Evolutionary conservation across 1,284 basidiomycete species (phyloP).

Genomic region (Tilletia horrida): DNA sequence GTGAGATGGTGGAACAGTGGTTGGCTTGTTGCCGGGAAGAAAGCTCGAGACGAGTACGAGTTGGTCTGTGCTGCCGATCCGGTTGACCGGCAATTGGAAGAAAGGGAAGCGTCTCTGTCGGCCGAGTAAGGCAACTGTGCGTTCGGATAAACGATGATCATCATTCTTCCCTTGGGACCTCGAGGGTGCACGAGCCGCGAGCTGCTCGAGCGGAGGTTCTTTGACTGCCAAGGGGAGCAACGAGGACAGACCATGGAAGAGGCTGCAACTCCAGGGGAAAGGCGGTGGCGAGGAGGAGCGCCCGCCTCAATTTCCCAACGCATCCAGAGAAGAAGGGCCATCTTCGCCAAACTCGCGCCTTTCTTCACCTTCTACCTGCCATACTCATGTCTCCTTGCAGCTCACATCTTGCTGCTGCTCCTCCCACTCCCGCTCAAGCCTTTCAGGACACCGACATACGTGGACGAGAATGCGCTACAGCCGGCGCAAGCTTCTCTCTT

Average conservation of each 20-base stretch:
- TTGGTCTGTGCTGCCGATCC: too few relatives aligned
- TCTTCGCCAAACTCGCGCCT: background rate
- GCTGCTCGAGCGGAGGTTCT: background rate
- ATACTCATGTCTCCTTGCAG: background rate
- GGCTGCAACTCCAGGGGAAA: too few relatives aligned
- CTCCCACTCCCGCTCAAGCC: conserved; percentile 35
- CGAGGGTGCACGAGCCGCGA: background rate
- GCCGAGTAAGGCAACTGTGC: background rate
- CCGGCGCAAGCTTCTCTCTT: conserved; percentile 40
- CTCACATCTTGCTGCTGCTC: conserved; percentile 28
- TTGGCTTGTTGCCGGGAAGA: too few relatives aligned
- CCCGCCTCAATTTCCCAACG: background rate
- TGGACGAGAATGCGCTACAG: conserved; percentile 54
- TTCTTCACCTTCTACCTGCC: background rate
- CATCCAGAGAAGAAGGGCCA: background rate
- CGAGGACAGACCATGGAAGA: background rate
- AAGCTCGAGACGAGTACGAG: too few relatives aligned
- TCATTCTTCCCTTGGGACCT: background rate
- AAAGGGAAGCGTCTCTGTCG: too few relatives aligned
- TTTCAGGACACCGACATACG: conserved; percentile 44
- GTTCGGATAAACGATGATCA: background rate
- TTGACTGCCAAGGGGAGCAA: background rate
- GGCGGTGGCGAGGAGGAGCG: background rate
- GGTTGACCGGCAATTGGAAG: too few relatives aligned
- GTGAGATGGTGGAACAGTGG: too few relatives aligned